These are phyloP conservation scores for Thelonectria discophora DNA, from an alignment of 2,329 filamentous ascomycete genomes.

Conservation along the genomic window DNA sequence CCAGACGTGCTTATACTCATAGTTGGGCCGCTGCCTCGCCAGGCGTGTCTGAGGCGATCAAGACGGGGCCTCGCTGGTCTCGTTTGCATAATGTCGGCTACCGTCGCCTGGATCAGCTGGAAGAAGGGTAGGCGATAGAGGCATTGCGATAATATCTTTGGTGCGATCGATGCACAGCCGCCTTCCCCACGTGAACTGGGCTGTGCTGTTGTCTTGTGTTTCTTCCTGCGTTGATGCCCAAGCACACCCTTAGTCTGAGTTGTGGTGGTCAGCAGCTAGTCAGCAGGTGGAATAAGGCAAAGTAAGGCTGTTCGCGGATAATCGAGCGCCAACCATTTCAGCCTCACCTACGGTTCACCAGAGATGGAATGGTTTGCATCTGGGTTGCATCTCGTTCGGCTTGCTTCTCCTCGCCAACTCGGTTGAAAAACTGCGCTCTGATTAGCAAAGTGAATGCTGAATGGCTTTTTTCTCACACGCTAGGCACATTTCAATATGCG, in stretches of 20 bases:
- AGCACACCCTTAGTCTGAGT: constrained; percentile 24
- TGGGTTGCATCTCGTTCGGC: constrained; percentile 25
- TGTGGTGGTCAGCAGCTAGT: constrained; percentile 12
- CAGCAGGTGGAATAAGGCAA: constrained; percentile 6
- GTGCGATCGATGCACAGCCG: background rate
- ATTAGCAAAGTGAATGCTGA: constrained; percentile 3
- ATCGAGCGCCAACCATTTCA: constrained; percentile 31
- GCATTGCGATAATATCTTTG: background rate
- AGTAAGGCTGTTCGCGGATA: constrained; percentile 14
- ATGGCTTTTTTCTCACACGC: constrained; percentile 1
- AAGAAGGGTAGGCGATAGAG: background rate
- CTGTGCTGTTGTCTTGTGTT: background rate
- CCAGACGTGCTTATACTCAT: constrained; percentile 15
- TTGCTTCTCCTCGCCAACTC: constrained; percentile 14
- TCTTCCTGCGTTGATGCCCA: constrained; percentile 27
- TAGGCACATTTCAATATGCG: background rate
- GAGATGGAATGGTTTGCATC: constrained; percentile 21
- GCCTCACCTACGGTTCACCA: constrained; percentile 26
- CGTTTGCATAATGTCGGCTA: background rate
- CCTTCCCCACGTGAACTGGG: constrained; percentile 7
- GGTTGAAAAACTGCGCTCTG: constrained; percentile 3
- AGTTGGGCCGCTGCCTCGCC: constrained; percentile 10
- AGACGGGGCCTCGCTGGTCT: constrained; percentile 1
- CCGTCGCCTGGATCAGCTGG: constrained; percentile 9
- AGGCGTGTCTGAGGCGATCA: constrained; percentile 1